A percentile compares a stretch with the other conserved stretches of the same genome.
Evolutionary conservation across 495 filamentous ascomycete genomes (phyloP).

Genomic region (Penicillium lagena): DNA sequence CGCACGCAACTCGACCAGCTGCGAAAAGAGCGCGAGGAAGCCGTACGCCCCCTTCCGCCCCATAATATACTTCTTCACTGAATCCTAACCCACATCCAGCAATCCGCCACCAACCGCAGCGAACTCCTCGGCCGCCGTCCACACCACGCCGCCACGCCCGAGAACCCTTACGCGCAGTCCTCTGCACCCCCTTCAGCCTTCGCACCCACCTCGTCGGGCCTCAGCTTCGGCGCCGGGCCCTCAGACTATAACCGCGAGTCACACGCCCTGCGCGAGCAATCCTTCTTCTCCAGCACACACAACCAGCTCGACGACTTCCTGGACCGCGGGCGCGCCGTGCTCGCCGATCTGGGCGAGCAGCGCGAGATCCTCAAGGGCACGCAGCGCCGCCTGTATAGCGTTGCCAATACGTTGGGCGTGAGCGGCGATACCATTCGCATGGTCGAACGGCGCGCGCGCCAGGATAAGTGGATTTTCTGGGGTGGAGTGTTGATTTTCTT

Average conservation of each 20-base stretch:
- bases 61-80: neutral
- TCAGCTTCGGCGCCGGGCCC: constrained; percentile 47
- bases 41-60: constrained; percentile 33
- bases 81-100: constrained; percentile 25
- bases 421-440: constrained; percentile 95
- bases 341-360: constrained; percentile 85
- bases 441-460: constrained; percentile 81
- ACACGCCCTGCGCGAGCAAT: constrained; percentile 85
- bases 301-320: constrained; percentile 87
- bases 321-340: constrained; percentile 80
- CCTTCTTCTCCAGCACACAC: constrained; percentile 74
- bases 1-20: constrained; percentile 68
- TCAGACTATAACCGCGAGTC: constrained; percentile 63
- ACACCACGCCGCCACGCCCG: constrained; percentile 79
- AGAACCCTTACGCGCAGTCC: constrained; percentile 84
- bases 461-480: constrained; percentile 99
- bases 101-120: constrained; percentile 63
- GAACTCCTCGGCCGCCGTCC: constrained; percentile 90
- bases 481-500: constrained; percentile 85
- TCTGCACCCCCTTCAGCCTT: constrained; percentile 37
- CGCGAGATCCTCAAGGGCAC: constrained; percentile 91
- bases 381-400: constrained; percentile 81
- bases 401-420: constrained; percentile 89
- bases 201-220: constrained; percentile 33
- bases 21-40: constrained; percentile 68